phyloP scores from a whole-genome alignment of 441 rosid genomes.

The Macaranga tanarius region DNA sequence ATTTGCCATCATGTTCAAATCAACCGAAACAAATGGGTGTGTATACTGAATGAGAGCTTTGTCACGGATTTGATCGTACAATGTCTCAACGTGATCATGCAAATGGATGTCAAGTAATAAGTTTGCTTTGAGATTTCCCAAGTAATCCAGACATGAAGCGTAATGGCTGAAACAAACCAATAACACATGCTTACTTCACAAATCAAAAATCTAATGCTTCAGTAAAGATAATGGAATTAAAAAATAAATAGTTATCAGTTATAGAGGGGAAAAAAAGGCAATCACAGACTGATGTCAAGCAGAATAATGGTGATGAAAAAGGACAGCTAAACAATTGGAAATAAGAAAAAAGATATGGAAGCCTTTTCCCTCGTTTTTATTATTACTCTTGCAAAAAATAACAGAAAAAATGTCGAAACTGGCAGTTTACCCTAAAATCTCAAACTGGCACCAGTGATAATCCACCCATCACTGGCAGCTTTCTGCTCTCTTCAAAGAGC shows the following conservation, averaged over 20 bases:
- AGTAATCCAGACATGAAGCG: conserved; percentile 88
- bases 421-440: neutral
- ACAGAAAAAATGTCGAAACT: neutral
- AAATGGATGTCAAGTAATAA: conserved; percentile 88
- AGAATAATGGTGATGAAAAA: neutral
- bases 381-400: neutral
- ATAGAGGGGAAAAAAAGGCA: neutral
- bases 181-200: conserved; percentile 4
- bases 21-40: conserved; percentile 96
- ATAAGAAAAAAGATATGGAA: neutral
- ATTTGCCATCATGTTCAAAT: conserved; percentile 90
- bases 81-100: conserved; percentile 77
- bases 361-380: neutral
- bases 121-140: conserved; percentile 81
- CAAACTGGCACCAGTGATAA: neutral
- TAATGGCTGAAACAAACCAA: conserved; percentile 60
- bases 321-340: neutral
- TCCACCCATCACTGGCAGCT: neutral
- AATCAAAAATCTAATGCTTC: neutral
- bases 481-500: neutral
- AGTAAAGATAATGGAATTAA: neutral
- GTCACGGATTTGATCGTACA: conserved; percentile 88
- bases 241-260: neutral
- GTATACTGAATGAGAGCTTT: conserved; percentile 97
- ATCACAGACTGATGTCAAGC: neutral